Evolutionary conservation across 345 rosid species (phyloP), one percentile per base, ranked within the genome.

Genomic region (Lumnitzera littorea): DNA sequence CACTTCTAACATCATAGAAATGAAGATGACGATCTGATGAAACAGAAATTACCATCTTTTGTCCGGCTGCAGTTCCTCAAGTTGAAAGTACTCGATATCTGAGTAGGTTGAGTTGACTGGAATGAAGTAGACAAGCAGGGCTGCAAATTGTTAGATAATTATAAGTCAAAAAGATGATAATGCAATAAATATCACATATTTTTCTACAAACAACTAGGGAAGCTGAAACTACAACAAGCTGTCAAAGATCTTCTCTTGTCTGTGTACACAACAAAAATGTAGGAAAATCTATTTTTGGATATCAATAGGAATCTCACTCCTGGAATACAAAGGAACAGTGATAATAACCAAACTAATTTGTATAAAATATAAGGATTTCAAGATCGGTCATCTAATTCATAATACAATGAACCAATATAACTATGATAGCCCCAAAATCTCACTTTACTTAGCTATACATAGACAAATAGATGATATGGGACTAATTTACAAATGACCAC

Each of bases 61-160:
- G 80, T 54, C 76, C 72, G 90, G 66, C 85, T 79, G 15, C 65
- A 73, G 74, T 83, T 85, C 76, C 66, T 60, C 69, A 86, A 77
- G 59, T 63, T 51, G 74, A 82, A 81, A 70, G 73, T 63, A 74
- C 77, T 53, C 23, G 69, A 8, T 51, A 76, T 16, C 73, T 83
- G 94, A 66, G 88, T 62, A 53, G 86, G 80, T 58, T 79, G 84
- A 65, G 81, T 58, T 57, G 63, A 58, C 72, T 80, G 97, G 64
- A 72, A 76, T 17, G 81, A 67, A 50, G 78, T 49, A 50, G 80
- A 54, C 53, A 66, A 73, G 56, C 76, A 58, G 51, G 79, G 75
- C 96, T 86, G 62, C 64, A 70, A 29, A 70, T 65, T 43, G 52
- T 67, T 25, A 27, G 13, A 51, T 13, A 17, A 25, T 53, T 46